phyloP scores from a whole-genome alignment of 345 rosid genomes.

The Bretschneidera sinensis region DNA sequence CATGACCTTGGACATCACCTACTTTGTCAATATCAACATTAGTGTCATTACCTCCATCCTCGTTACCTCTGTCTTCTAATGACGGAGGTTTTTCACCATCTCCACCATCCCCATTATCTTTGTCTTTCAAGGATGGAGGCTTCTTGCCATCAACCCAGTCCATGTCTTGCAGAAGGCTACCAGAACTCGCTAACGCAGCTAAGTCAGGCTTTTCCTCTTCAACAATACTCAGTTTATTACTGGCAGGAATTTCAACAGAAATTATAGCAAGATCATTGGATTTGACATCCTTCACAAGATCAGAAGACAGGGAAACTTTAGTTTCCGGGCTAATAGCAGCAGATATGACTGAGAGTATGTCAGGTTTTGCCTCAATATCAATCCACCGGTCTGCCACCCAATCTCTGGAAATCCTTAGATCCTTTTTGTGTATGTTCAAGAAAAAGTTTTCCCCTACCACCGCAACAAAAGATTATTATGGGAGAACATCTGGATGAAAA shows the following conservation, averaged over 20 bases:
- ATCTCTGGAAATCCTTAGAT: slow-evolving; percentile 71
- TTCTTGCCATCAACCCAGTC: slow-evolving; percentile 24
- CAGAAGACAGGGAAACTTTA: slow-evolving; percentile 43
- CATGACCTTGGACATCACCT: slow-evolving; percentile 26
- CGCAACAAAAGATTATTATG: slow-evolving; percentile 13
- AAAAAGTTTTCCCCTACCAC: slow-evolving; percentile 63
- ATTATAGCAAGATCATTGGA: slow-evolving; percentile 21
- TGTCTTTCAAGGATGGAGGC: slow-evolving; percentile 27
- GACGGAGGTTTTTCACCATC: slow-evolving; percentile 20
- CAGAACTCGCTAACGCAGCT: slow-evolving; percentile 22
- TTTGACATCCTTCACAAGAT: slow-evolving; percentile 34
- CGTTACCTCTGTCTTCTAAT: slow-evolving; percentile 26
- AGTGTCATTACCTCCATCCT: slow-evolving; percentile 26
- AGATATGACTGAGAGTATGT: slow-evolving; percentile 53
- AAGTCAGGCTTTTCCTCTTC: slow-evolving; percentile 39
- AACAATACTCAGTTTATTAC: slow-evolving; percentile 22
- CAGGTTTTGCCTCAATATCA: slow-evolving; percentile 54
- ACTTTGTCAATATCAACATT: slow-evolving; percentile 23
- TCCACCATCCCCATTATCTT: slow-evolving; percentile 31
- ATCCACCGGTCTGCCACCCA: slow-evolving; percentile 79
- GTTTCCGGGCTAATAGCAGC: slow-evolving; percentile 30
- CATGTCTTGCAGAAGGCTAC: slow-evolving; percentile 26
- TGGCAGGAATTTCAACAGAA: slow-evolving; percentile 18
- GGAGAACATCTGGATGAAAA: slow-evolving; percentile 7
- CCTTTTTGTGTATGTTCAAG: slow-evolving; percentile 49